Evolutionary conservation across 768 basidiomycete genomes (phyloP).

Genomic region (Pisolithus marmoratus): DNA sequence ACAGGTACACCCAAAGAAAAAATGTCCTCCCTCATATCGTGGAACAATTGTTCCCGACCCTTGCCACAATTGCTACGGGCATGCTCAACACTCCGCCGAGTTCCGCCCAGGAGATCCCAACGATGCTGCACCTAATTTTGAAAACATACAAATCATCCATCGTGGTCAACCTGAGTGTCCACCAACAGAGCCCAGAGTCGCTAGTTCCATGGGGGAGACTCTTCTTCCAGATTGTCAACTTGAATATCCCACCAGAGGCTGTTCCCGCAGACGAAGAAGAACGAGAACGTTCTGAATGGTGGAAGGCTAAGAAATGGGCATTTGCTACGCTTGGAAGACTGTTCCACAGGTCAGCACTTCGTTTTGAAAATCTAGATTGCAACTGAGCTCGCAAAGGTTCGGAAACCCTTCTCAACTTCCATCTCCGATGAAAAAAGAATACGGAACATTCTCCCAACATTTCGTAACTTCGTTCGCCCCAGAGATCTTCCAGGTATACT

Average conservation of each 20-base stretch:
- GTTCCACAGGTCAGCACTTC: conserved; percentile 56
- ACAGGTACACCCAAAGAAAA: conserved; percentile 63
- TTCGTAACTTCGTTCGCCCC: conserved; percentile 78
- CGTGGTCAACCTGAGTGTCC: conserved; percentile 61
- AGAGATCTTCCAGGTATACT: conserved; percentile 78
- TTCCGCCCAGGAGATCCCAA: conserved; percentile 64
- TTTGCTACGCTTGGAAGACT: conserved; percentile 73
- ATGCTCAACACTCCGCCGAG: conserved; percentile 61
- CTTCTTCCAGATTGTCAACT: conserved; percentile 72
- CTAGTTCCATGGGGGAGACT: conserved; percentile 86
- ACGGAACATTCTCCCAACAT: conserved; percentile 66
- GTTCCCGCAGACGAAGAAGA: conserved; percentile 72
- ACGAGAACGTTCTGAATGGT: conserved; percentile 78
- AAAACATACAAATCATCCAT: conserved; percentile 85
- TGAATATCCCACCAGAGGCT: conserved; percentile 57
- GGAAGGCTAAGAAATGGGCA: conserved; percentile 93
- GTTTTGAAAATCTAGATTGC: background rate
- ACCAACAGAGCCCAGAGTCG: conserved; percentile 70
- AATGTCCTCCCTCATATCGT: conserved; percentile 57
- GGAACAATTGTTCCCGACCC: conserved; percentile 61
- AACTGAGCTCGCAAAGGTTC: conserved; percentile 40
- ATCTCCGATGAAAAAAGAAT: conserved; percentile 60
- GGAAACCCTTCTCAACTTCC: conserved; percentile 89
- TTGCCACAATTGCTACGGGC: conserved; percentile 67
- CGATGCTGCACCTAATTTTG: conserved; percentile 79